These are phyloP conservation scores for Pittosporum tobira DNA, from an alignment of 129 eudicot species.

Conservation along the genomic window DNA sequence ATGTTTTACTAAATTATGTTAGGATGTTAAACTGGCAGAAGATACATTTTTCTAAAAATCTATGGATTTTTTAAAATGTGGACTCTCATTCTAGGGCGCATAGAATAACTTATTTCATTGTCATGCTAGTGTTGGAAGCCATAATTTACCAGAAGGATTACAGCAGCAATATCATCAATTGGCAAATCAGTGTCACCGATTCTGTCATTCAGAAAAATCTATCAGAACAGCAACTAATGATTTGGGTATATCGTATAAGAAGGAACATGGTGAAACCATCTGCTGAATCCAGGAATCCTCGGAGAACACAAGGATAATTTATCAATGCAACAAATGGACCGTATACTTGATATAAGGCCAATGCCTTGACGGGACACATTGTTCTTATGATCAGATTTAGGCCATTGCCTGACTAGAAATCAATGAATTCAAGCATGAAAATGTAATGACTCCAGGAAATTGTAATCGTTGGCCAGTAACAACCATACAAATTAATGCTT, in stretches of 20 bases:
- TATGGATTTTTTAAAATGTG: not conserved
- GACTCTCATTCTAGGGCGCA: not conserved
- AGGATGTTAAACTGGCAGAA: not conserved
- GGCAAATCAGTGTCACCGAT: conserved; percentile 75
- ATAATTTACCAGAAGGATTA: conserved; percentile 56
- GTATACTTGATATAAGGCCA: not conserved
- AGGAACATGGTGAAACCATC: not conserved
- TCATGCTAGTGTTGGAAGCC: conserved; percentile 6
- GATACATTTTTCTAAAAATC: not conserved
- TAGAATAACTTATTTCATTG: not conserved
- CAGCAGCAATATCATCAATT: conserved; percentile 92
- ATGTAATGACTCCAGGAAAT: not conserved
- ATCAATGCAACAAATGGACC: not conserved
- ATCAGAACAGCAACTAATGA: conserved; percentile 12
- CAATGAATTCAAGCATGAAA: not conserved
- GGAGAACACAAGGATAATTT: not conserved
- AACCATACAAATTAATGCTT: not conserved
- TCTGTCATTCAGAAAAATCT: conserved; percentile 31
- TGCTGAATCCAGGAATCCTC: not conserved
- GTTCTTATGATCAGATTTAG: not conserved
- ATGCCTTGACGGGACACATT: not conserved
- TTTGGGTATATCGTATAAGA: not conserved
- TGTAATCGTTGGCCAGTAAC: too few relatives aligned
- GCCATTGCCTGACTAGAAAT: not conserved
- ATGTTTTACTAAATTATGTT: not conserved